phyloP scores from a whole-genome alignment of 129 eudicot species.

The Calendula officinalis region DNA sequence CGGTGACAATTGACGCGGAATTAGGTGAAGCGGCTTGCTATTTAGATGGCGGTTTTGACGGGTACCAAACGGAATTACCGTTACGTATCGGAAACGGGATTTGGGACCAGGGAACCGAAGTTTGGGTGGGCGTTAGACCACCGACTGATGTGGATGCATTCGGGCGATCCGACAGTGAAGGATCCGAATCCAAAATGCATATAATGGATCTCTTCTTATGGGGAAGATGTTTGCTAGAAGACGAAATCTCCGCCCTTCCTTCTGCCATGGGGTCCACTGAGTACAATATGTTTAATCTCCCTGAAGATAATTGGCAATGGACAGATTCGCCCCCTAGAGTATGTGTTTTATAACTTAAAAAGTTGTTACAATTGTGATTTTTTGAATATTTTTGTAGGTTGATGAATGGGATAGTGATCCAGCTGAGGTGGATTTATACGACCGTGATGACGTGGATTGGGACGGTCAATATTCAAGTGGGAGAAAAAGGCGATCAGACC shows the following conservation, averaged over 20 bases:
- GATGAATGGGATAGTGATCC: constrained; percentile 99
- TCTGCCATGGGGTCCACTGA: constrained; percentile 70
- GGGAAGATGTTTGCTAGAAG: constrained; percentile 96
- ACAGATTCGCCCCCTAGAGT: constrained; percentile 94
- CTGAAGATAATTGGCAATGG: constrained; percentile 98
- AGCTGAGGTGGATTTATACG: constrained; percentile 94
- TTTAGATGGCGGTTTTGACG: constrained; percentile 90
- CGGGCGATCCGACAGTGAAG: constrained; percentile 98
- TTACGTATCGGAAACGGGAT: constrained; percentile 56
- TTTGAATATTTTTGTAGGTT: constrained; percentile 42
- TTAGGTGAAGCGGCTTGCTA: constrained; percentile 94
- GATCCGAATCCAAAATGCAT: constrained; percentile 89
- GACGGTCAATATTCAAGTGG: constrained; percentile 99
- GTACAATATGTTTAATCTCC: constrained; percentile 66
- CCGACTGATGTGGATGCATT: constrained; percentile 88
- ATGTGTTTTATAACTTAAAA: constrained; percentile 16
- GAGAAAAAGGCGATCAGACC: constrained; percentile 81
- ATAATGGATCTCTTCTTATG: constrained; percentile 96
- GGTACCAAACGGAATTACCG: constrained; percentile 77
- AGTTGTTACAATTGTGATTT: too few relatives aligned
- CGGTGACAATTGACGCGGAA: constrained; percentile 91
- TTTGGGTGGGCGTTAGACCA: constrained; percentile 91
- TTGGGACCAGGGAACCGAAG: constrained; percentile 95
- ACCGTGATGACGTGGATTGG: constrained; percentile 95
- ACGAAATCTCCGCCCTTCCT: constrained; percentile 83